These are phyloP conservation scores for Linum usitatissimum DNA, from an alignment of 345 rosid species.

Conservation along the genomic window DNA sequence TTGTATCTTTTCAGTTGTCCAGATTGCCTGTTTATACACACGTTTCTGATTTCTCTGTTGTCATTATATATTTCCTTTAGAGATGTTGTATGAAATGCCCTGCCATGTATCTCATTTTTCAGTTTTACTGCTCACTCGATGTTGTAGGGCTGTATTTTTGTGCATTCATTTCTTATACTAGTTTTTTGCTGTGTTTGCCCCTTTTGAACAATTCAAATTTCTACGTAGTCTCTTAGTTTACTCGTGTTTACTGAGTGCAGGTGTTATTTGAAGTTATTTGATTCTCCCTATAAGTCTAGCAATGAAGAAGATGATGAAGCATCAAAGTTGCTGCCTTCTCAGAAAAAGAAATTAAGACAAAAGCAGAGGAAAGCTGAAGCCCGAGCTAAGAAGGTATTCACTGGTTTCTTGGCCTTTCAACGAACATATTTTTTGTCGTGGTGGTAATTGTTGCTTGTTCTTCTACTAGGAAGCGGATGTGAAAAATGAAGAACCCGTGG, in stretches of 20 bases:
- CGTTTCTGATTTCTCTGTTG: too few species aligned
- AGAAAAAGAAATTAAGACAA: constrained; percentile 82
- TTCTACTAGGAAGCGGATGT: constrained; percentile 76
- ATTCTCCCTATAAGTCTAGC: constrained; percentile 65
- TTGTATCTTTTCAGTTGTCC: background rate
- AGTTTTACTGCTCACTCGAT: background rate
- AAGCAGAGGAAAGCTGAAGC: constrained; percentile 95
- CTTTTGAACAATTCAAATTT: background rate
- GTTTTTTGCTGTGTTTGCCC: background rate
- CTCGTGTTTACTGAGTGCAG: constrained; percentile 30
- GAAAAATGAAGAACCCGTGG: constrained; percentile 71
- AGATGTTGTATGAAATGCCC: background rate
- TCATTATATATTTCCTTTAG: background rate
- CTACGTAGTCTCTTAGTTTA: background rate
- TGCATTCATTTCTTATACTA: background rate
- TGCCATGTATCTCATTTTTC: background rate
- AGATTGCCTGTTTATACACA: background rate
- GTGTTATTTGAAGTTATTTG: constrained; percentile 79
- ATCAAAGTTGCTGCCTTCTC: constrained; percentile 77
- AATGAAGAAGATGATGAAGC: constrained; percentile 66
- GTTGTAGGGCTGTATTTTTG: background rate
- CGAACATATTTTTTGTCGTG: background rate
- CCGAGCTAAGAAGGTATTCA: constrained; percentile 77
- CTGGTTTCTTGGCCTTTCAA: background rate
- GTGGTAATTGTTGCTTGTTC: background rate